These are phyloP conservation scores for Lentinus brumalis DNA, from an alignment of 768 basidiomycete species.

Conservation along the genomic window DNA sequence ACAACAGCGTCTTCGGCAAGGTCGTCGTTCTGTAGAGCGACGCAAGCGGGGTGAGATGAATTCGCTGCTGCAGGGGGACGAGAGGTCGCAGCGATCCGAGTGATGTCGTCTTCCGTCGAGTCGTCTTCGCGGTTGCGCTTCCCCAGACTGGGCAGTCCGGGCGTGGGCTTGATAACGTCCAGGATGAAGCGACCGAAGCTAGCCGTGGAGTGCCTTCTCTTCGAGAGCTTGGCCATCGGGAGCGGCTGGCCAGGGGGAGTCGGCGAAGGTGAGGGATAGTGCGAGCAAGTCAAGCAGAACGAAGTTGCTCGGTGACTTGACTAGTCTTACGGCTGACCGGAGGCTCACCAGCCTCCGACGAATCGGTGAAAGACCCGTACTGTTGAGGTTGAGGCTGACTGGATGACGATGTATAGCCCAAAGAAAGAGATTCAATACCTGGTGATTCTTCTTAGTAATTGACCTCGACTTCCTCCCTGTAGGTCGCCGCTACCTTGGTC, in stretches of 20 bases:
- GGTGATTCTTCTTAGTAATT: too few species aligned
- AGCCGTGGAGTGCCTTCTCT: constrained; percentile 27
- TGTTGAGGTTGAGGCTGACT: not conserved
- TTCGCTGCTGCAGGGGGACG: not conserved
- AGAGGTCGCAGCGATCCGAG: not conserved
- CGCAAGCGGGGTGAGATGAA: constrained; percentile 28
- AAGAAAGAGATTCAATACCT: too few species aligned
- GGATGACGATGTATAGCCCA: too few species aligned
- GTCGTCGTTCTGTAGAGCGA: constrained; percentile 65
- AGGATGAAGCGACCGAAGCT: constrained; percentile 43
- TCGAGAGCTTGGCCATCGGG: constrained; percentile 12
- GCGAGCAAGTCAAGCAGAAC: too few species aligned
- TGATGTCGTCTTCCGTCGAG: constrained; percentile 18
- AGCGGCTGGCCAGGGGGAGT: not conserved
- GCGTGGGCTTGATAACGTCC: constrained; percentile 39
- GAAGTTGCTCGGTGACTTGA: not conserved
- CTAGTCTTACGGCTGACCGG: not conserved
- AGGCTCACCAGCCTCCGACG: not conserved
- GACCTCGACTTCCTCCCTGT: too few species aligned
- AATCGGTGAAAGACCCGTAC: not conserved
- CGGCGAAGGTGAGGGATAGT: too few species aligned
- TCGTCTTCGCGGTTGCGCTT: constrained; percentile 31
- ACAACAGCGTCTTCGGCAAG: constrained; percentile 56
- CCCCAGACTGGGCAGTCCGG: constrained; percentile 23
- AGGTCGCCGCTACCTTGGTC: too few species aligned